Conservation (phyloP, 345 rosid species). For the Abelmoschus esculentus region DNA sequence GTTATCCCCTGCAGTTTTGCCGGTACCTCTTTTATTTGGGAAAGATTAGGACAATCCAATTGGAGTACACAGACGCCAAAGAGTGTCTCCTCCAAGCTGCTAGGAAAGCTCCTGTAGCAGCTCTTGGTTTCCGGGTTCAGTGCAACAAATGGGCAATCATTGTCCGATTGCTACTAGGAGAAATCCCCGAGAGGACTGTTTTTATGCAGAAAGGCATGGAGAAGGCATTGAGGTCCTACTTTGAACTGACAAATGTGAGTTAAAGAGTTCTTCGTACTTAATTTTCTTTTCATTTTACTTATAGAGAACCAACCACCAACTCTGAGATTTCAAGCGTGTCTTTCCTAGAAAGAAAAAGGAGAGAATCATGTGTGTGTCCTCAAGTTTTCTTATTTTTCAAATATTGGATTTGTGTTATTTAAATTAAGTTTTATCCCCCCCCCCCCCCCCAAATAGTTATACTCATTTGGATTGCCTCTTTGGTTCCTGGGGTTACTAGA, state of each 20-base stretch:
- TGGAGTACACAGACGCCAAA: constrained; percentile 57
- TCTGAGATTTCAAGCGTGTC: too few species aligned
- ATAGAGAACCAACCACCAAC: too few species aligned
- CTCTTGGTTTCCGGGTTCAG: constrained; percentile 47
- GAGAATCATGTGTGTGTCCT: too few species aligned
- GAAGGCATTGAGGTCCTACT: constrained; percentile 49
- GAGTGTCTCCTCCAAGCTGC: constrained; percentile 60
- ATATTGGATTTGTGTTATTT: too few species aligned
- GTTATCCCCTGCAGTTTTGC: constrained; percentile 34
- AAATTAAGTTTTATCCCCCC: too few species aligned
- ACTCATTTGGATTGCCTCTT: background rate
- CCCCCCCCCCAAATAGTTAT: too few species aligned
- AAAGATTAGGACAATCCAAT: constrained; percentile 50
- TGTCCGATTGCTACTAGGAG: constrained; percentile 44
- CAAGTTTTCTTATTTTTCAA: too few species aligned
- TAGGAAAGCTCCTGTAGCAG: constrained; percentile 43
- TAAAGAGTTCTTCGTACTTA: too few species aligned
- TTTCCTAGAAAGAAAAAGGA: too few species aligned
- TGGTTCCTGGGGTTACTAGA: background rate
- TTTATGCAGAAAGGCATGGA: constrained; percentile 60
- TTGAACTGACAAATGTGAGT: constrained; percentile 52
- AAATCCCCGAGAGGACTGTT: constrained; percentile 48
- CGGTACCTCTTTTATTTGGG: constrained; percentile 53
- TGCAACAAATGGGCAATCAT: constrained; percentile 54
- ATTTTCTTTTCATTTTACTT: too few species aligned